A percentile compares a stretch with the other conserved stretches of the same genome.
These are phyloP conservation scores for Podospora sp. DNA, from an alignment of 495 filamentous ascomycete genomes.

Conservation along the genomic window DNA sequence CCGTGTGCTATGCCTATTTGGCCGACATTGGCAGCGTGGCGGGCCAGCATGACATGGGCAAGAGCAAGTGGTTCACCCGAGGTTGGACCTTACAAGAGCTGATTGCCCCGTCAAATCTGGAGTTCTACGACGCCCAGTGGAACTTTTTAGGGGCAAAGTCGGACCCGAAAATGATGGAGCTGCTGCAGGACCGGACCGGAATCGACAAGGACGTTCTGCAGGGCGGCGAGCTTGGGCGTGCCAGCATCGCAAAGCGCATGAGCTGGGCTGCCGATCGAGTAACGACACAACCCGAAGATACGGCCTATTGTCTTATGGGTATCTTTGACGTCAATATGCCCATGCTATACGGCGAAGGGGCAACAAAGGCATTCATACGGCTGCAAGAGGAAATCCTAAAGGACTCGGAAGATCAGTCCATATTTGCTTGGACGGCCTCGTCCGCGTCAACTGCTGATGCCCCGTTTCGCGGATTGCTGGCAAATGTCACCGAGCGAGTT, in stretches of 20 bases:
- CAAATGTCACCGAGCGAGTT: too few relatives aligned
- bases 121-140: conserved; percentile 39
- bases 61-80: conserved; percentile 22
- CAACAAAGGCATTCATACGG: conserved; percentile 22
- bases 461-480: too few relatives aligned
- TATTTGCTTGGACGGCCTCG: conserved; percentile 1
- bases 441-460: too few relatives aligned
- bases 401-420: conserved; percentile 6
- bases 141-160: conserved; percentile 14
- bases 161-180: background rate
- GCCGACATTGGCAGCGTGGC: conserved; percentile 25
- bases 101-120: conserved; percentile 13
- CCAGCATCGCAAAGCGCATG: conserved; percentile 20
- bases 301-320: conserved; percentile 25
- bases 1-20: conserved; percentile 39
- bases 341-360: conserved; percentile 25
- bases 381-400: conserved; percentile 22
- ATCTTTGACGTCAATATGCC: conserved; percentile 29
- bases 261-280: conserved; percentile 20
- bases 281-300: conserved; percentile 21
- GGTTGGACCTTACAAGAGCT: too few relatives aligned
- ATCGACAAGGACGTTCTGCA: conserved; percentile 8
- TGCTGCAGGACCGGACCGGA: background rate
- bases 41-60: conserved; percentile 36
- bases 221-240: background rate